Percentiles rank a stretch among this genome's conserved stretches.
These are phyloP conservation scores for Eustoma russellianum DNA, from an alignment of 257 asterid genomes.

Conservation along the genomic window DNA sequence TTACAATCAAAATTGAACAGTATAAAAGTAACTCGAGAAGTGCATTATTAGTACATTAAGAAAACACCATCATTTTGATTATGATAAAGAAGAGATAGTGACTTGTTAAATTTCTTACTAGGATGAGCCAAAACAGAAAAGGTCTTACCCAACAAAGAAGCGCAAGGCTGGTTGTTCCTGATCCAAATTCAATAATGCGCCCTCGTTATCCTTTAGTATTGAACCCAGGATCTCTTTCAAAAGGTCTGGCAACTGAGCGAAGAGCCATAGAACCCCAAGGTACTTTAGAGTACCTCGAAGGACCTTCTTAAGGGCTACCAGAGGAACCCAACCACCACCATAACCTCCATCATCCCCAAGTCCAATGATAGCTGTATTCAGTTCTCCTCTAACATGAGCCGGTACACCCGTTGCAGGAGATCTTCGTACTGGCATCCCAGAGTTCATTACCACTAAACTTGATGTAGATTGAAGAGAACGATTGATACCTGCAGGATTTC, in stretches of 20 bases:
- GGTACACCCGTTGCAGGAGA: constrained; percentile 88
- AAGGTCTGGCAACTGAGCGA: constrained; percentile 96
- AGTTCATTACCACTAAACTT: constrained; percentile 37
- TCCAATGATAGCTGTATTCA: constrained; percentile 96
- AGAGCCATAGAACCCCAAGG: constrained; percentile 98
- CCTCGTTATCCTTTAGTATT: constrained; percentile 94
- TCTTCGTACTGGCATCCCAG: constrained; percentile 55
- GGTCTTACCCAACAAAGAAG: constrained; percentile 91
- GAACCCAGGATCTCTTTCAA: constrained; percentile 94
- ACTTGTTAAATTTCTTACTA: too few relatives aligned
- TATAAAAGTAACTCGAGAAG: too few relatives aligned
- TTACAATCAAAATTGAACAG: too few relatives aligned
- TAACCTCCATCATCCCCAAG: constrained; percentile 99
- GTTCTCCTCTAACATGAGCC: constrained; percentile 92
- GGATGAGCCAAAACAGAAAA: not conserved
- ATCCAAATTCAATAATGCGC: constrained; percentile 90
- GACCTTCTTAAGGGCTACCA: constrained; percentile 92
- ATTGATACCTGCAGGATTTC: constrained; percentile 58
- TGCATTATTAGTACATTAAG: too few relatives aligned
- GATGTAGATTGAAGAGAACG: constrained; percentile 64
- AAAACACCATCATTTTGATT: too few relatives aligned
- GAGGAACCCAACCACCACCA: constrained; percentile 99
- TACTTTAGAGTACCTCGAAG: constrained; percentile 94
- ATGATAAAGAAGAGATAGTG: too few relatives aligned
- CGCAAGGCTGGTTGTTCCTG: constrained; percentile 99